phyloP scores from a whole-genome alignment of 2,329 filamentous ascomycete genomes.

The Aspergillus sp. region DNA sequence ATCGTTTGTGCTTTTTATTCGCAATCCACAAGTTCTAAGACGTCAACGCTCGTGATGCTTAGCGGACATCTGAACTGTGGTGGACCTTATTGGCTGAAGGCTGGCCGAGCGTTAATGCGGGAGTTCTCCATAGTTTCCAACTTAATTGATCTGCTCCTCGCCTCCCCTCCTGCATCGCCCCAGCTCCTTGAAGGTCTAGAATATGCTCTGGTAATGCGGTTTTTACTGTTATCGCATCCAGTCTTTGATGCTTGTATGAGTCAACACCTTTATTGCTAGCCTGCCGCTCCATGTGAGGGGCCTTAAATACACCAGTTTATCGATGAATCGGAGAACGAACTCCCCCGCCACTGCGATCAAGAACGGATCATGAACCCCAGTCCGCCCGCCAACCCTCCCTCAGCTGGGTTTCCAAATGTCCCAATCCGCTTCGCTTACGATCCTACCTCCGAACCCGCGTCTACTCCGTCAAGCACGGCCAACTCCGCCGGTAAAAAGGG shows the following conservation, averaged over 20 bases:
- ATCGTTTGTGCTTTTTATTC: neutral
- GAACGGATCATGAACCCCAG: slow-evolving; percentile 22
- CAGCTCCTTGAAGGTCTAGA: slow-evolving; percentile 3
- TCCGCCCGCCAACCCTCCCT: slow-evolving; percentile 14
- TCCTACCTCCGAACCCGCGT: slow-evolving; percentile 2
- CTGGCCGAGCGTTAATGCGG: slow-evolving; percentile 11
- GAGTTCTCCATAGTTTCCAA: slow-evolving; percentile 13
- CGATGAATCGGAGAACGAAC: slow-evolving; percentile 19
- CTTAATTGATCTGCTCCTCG: neutral
- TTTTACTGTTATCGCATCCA: neutral
- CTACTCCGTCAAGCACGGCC: slow-evolving; percentile 4
- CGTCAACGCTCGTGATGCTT: neutral
- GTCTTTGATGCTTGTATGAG: slow-evolving; percentile 3
- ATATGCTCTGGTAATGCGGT: neutral
- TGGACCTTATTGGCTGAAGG: slow-evolving; percentile 13
- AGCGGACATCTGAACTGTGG: slow-evolving; percentile 3
- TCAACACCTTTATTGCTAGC: neutral
- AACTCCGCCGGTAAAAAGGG: slow-evolving; percentile 18
- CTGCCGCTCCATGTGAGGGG: slow-evolving; percentile 14
- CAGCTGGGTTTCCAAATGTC: slow-evolving; percentile 11
- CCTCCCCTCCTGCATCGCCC: slow-evolving; percentile 1
- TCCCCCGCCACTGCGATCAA: slow-evolving; percentile 22
- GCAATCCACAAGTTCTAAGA: neutral
- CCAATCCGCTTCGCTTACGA: slow-evolving; percentile 10
- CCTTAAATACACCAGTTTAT: slow-evolving; percentile 6